These are phyloP conservation scores for Monilinia polystroma DNA, from an alignment of 2,329 filamentous ascomycete species.

Conservation along the genomic window DNA sequence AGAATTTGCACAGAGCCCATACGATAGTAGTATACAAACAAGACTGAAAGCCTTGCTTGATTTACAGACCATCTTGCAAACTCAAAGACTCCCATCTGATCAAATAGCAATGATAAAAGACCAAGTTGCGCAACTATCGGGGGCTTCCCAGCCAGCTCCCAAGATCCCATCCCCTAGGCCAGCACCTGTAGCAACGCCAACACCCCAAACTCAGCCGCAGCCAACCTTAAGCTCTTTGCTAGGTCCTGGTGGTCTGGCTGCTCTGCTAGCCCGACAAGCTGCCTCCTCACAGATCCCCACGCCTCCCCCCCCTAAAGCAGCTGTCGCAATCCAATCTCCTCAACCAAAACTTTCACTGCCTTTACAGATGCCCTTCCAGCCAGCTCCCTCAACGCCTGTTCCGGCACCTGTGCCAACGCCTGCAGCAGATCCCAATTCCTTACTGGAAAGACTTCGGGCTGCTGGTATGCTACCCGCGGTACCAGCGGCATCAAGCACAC, in stretches of 20 bases:
- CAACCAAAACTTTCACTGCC: constrained; percentile 46
- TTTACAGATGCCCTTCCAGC: constrained; percentile 30
- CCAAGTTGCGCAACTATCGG: constrained; percentile 72
- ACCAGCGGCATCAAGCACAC: constrained; percentile 43
- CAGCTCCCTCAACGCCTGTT: constrained; percentile 37
- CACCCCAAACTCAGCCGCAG: constrained; percentile 34
- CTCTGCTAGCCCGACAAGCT: constrained; percentile 55
- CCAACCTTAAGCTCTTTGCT: constrained; percentile 57
- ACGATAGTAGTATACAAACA: constrained; percentile 72
- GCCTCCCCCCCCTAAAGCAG: constrained; percentile 43
- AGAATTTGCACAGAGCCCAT: constrained; percentile 72
- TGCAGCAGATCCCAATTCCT: constrained; percentile 47
- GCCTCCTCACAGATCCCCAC: constrained; percentile 52
- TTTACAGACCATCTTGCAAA: constrained; percentile 76
- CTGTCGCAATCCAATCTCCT: constrained; percentile 51
- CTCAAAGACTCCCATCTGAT: constrained; percentile 73
- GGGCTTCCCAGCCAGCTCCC: constrained; percentile 39
- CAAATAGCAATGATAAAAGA: constrained; percentile 82
- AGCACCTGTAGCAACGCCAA: constrained; percentile 34
- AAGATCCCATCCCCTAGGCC: constrained; percentile 41
- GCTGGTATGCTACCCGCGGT: constrained; percentile 61
- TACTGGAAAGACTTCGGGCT: constrained; percentile 66
- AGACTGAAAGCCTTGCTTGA: constrained; percentile 83
- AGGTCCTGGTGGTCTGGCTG: constrained; percentile 47
- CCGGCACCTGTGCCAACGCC: constrained; percentile 43